phyloP scores from a whole-genome alignment of 148 eudicot genomes.

The Nyssa sinensis region DNA sequence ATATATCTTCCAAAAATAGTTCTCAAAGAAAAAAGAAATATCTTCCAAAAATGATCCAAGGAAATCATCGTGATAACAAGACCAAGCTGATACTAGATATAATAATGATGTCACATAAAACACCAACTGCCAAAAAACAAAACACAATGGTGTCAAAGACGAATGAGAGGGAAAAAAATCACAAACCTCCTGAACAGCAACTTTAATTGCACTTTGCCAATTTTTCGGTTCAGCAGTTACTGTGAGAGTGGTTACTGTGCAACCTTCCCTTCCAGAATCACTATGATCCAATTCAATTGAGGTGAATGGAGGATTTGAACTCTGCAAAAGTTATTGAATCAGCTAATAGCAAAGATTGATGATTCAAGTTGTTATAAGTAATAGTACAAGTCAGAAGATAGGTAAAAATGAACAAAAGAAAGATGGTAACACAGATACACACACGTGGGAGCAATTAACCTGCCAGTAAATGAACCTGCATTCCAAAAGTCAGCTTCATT shows the following conservation, averaged over 20 bases:
- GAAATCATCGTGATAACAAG: not conserved
- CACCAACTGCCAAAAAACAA: not conserved
- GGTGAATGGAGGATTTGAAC: slow-evolving; percentile 97
- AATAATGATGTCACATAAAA: too few species aligned
- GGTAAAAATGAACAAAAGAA: not conserved
- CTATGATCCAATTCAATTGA: slow-evolving; percentile 97
- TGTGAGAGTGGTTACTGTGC: slow-evolving; percentile 97
- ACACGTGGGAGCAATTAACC: not conserved
- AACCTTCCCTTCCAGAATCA: slow-evolving; percentile 99
- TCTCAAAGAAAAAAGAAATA: not conserved
- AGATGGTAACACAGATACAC: not conserved
- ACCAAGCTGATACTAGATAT: too few species aligned
- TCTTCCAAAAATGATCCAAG: not conserved
- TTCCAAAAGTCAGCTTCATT: not conserved
- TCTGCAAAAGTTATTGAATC: slow-evolving; percentile 46
- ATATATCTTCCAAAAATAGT: not conserved
- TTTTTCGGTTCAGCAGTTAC: slow-evolving; percentile 95
- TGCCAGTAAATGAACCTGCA: not conserved
- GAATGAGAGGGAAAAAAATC: not conserved
- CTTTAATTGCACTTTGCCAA: slow-evolving; percentile 91
- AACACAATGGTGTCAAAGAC: not conserved
- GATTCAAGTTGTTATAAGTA: not conserved
- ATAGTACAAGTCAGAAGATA: not conserved
- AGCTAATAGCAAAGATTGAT: slow-evolving; percentile 9
- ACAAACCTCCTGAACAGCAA: slow-evolving; percentile 97